Base-by-base conservation (phyloP, 371 early-diverging fungal genomes). In the Actinomucor elegans region DNA sequence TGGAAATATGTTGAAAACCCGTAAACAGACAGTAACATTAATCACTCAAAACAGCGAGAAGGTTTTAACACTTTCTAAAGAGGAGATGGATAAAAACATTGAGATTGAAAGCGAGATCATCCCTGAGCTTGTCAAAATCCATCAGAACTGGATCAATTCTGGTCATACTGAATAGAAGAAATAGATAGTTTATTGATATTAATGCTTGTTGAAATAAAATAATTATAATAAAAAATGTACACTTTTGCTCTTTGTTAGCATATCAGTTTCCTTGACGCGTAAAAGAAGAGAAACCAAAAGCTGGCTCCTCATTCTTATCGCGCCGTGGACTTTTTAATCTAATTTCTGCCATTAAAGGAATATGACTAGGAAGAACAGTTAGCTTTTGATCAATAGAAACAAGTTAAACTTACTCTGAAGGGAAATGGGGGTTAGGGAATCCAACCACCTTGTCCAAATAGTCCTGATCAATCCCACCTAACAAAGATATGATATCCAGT, bases 401-500 rank as follows among this genome's bases (percentile, higher is more conserved):
- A 7, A 28, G 55, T 11, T 62, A 81, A 18, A 49, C 79, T 66
- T 83, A 89, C 72, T 97, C 97, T 26, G 94, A 94, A 3, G 97
- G 96, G 59, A 92, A 90, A 61, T 94, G 93, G 0, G 87, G 76
- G 56, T 90, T 92, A 26, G 99, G 99, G 65, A 99, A 94, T 3
- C 99, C 99, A 46, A 99, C 96, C 1, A 71, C 73, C 28, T 81
- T 83, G 6, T 65, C 62, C 40, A 87, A 64, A 68, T 94, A 95
- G 55, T 89, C 89, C 47, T 83, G 81, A 49, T 92, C 93, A 5
- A 98, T 83, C 12, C 88, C 82, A 8, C 92, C 92, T 49, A 97
- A 69, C 23, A 97, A 65, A 1, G 95, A 94, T 20, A 89, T 79
- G 14, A 90, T 84, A 14, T 81, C 74, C 24, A 93, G 67, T 31